Conservation (phyloP, 164 flowering plant genomes). For the Cinnamomum chago region DNA sequence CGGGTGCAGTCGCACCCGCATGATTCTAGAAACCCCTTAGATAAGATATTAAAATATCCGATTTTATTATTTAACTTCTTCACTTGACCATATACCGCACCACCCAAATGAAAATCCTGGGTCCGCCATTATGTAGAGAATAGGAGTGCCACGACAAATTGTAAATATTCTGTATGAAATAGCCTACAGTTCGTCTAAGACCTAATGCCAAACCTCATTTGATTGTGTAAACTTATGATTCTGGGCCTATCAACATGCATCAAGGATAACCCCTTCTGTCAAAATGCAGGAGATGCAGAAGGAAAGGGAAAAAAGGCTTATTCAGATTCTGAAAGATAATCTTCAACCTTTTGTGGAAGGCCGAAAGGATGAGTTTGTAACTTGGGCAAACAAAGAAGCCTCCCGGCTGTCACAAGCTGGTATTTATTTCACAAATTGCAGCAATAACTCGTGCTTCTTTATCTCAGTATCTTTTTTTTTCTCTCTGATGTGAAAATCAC, state of each 20-base stretch:
- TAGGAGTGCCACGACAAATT: background rate
- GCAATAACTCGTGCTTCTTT: too few species aligned
- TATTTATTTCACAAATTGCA: slow-evolving; percentile 15
- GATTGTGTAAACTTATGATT: background rate
- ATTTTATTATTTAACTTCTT: too few species aligned
- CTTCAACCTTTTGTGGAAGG: slow-evolving; percentile 76
- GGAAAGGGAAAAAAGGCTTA: slow-evolving; percentile 73
- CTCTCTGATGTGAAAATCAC: background rate
- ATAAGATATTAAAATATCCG: too few species aligned
- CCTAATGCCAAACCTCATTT: background rate
- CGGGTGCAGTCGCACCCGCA: too few species aligned
- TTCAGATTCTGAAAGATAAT: slow-evolving; percentile 45
- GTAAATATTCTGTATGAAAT: background rate
- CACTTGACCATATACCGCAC: too few species aligned
- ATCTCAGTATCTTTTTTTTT: background rate
- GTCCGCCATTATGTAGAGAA: too few species aligned
- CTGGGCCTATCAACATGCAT: background rate
- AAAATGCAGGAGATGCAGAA: slow-evolving; percentile 53
- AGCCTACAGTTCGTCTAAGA: background rate
- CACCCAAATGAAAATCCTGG: too few species aligned
- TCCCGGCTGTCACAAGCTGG: slow-evolving; percentile 74
- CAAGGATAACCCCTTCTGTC: background rate
- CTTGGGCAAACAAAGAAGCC: slow-evolving; percentile 75
- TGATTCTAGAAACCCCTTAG: too few species aligned
- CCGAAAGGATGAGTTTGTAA: slow-evolving; percentile 58